Conservation (phyloP, 2,329 filamentous ascomycete species). For the Botrytis aclada region DNA sequence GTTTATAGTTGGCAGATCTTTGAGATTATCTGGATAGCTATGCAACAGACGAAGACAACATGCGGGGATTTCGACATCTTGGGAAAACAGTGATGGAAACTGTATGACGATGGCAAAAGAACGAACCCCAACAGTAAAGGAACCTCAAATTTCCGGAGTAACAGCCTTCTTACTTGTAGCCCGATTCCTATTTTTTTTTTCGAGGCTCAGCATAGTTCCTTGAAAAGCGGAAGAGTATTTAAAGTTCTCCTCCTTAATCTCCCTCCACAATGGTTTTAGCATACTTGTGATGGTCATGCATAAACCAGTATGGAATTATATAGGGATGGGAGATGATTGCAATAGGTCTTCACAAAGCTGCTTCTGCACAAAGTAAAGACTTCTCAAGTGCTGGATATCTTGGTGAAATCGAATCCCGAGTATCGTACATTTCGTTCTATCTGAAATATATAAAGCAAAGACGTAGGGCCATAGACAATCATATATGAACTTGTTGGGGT, state of each 20-base stretch:
- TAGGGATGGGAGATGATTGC: not conserved
- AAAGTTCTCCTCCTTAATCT: not conserved
- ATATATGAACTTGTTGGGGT: no score
- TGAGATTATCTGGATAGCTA: not conserved
- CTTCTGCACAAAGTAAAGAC: no score
- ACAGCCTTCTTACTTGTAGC: not conserved
- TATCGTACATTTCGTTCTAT: no score
- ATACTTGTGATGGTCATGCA: not conserved
- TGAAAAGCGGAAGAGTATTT: accelerated
- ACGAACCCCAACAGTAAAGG: not conserved
- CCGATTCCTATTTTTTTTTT: not conserved
- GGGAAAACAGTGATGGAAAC: not conserved
- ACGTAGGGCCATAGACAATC: no score
- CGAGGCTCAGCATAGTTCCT: not conserved
- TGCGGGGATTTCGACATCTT: not conserved
- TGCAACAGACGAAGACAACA: not conserved
- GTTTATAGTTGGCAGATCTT: not conserved
- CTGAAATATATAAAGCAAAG: no score
- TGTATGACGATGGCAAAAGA: not conserved
- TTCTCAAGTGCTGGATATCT: no score
- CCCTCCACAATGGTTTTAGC: no score
- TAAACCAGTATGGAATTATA: not conserved
- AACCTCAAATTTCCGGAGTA: not conserved
- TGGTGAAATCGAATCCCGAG: no score
- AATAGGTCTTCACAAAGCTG: not conserved